Percentiles rank a stretch among this genome's conserved stretches.
Conservation (phyloP, 805 yeast genomes). For the Teunomyces barrocoloradensis region DNA sequence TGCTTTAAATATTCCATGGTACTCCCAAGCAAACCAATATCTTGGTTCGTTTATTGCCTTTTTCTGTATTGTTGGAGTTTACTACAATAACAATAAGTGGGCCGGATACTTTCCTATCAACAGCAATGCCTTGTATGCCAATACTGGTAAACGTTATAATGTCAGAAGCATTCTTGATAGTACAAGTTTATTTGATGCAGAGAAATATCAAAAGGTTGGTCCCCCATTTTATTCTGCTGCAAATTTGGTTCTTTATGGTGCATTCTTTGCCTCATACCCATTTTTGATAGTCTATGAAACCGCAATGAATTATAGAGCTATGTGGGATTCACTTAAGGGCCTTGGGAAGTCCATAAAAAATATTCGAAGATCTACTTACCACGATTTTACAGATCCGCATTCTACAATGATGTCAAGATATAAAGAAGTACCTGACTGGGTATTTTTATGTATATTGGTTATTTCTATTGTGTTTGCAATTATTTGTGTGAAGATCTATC, state of each 20-base stretch:
- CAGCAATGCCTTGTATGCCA: conserved; percentile 20
- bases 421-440: conserved; percentile 36
- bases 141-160: conserved; percentile 21
- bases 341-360: conserved; percentile 14
- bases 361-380: conserved; percentile 23
- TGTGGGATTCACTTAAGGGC: conserved; percentile 12
- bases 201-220: conserved; percentile 16
- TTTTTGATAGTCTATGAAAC: conserved; percentile 21
- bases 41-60: conserved; percentile 23
- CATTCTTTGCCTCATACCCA: conserved; percentile 24
- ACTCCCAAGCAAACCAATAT: conserved; percentile 20
- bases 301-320: conserved; percentile 12
- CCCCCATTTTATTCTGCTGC: conserved; percentile 24
- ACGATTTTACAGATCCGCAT: conserved; percentile 33
- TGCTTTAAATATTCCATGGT: conserved; percentile 22
- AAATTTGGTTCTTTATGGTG: conserved; percentile 20
- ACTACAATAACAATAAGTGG: conserved; percentile 28
- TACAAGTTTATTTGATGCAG: conserved; percentile 11
- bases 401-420: conserved; percentile 31
- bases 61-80: conserved; percentile 25
- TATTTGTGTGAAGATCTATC: conserved; percentile 27
- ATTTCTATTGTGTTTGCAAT: conserved; percentile 31
- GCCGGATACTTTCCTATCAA: conserved; percentile 27
- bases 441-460: conserved; percentile 22
- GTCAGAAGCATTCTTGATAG: conserved; percentile 11